These are phyloP conservation scores for Coprinopsis sp. DNA, from an alignment of 768 basidiomycete genomes.

Conservation along the genomic window DNA sequence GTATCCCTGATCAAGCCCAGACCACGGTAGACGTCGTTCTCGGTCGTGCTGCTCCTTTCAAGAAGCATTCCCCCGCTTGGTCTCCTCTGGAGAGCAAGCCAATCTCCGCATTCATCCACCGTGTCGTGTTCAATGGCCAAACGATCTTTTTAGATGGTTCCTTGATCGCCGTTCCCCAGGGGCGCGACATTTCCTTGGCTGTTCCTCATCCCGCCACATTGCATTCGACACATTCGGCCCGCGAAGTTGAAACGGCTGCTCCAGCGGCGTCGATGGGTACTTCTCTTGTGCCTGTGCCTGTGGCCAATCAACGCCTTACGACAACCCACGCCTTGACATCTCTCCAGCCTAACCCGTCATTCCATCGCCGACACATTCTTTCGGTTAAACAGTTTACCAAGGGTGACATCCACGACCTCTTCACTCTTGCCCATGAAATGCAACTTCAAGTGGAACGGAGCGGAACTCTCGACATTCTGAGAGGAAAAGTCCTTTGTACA, in stretches of 20 bases:
- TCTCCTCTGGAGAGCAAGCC: slow-evolving; percentile 69
- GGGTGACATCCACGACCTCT: slow-evolving; percentile 88
- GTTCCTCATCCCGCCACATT: slow-evolving; percentile 40
- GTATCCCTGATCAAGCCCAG: slow-evolving; percentile 77
- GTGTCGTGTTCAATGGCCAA: slow-evolving; percentile 86
- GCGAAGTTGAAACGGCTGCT: slow-evolving; percentile 6
- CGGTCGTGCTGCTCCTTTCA: slow-evolving; percentile 64
- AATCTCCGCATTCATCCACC: slow-evolving; percentile 75
- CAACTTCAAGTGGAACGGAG: slow-evolving; percentile 90
- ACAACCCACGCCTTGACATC: slow-evolving; percentile 39
- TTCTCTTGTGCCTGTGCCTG: background rate
- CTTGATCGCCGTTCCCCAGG: slow-evolving; percentile 52
- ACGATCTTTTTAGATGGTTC: slow-evolving; percentile 87
- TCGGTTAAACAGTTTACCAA: slow-evolving; percentile 91
- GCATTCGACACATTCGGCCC: slow-evolving; percentile 26
- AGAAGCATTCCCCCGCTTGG: slow-evolving; percentile 54
- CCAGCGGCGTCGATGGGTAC: slow-evolving; percentile 25
- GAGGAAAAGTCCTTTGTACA: slow-evolving; percentile 86
- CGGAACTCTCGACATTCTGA: slow-evolving; percentile 82
- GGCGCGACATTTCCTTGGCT: slow-evolving; percentile 69
- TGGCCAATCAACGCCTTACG: slow-evolving; percentile 16
- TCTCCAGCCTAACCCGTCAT: slow-evolving; percentile 70
- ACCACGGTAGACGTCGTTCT: slow-evolving; percentile 93
- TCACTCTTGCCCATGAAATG: slow-evolving; percentile 95
- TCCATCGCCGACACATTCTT: slow-evolving; percentile 90